These are phyloP conservation scores for Thraustotheca clavata DNA, from an alignment of 352 stramenopile genomes.

Conservation along the genomic window DNA sequence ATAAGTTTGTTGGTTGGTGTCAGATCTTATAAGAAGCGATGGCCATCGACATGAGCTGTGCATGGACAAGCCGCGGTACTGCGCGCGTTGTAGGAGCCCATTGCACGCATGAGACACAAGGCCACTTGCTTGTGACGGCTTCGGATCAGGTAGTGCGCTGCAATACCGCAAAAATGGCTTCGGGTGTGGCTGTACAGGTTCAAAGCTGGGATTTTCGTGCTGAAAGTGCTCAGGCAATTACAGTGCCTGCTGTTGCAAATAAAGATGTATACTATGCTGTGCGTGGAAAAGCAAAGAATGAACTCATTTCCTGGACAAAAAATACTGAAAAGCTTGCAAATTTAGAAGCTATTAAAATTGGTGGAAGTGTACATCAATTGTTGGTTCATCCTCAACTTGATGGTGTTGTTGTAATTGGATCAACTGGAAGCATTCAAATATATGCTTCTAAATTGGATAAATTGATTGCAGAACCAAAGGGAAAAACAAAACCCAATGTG, in stretches of 20 bases:
- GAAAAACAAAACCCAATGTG: not conserved
- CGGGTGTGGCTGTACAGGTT: not conserved
- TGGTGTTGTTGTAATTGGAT: not conserved
- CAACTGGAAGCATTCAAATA: not conserved
- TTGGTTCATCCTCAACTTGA: slow-evolving; percentile 2
- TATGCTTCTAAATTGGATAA: not conserved
- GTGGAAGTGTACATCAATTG: not conserved
- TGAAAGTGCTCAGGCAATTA: slow-evolving; percentile 7
- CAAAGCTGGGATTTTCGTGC: slow-evolving; percentile 20
- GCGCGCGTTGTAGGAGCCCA: slow-evolving; percentile 11
- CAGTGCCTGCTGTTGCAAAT: slow-evolving; percentile 1
- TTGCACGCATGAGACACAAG: not conserved
- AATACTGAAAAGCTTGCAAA: slow-evolving; percentile 3
- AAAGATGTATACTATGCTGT: slow-evolving; percentile 4
- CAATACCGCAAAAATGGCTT: slow-evolving; percentile 9
- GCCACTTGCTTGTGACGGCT: slow-evolving; percentile 9
- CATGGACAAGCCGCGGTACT: slow-evolving; percentile 1
- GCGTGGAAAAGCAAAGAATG: slow-evolving; percentile 16
- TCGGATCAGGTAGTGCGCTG: slow-evolving; percentile 14
- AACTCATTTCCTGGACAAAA: slow-evolving; percentile 11
- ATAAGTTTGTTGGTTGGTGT: slow-evolving; percentile 2
- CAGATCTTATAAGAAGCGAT: not conserved
- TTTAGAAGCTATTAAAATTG: not conserved
- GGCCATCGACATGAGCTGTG: slow-evolving; percentile 7
- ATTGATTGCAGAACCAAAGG: not conserved